Evolutionary conservation across 371 early-diverging fungal genomes (phyloP).

Genomic region (Syncephalis fuscata): DNA sequence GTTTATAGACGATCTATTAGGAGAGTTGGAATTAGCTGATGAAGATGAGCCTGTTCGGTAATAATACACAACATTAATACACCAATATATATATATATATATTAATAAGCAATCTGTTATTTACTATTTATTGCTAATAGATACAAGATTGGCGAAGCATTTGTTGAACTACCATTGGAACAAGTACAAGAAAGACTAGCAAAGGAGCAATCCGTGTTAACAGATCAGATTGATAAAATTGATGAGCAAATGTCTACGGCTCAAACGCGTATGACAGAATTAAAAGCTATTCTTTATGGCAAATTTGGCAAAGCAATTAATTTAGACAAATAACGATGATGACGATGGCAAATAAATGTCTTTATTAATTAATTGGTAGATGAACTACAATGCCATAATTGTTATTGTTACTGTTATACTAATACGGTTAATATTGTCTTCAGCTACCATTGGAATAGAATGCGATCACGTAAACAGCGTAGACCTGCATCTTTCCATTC

Average conservation of each 20-base stretch:
- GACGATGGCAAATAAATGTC: too few relatives aligned
- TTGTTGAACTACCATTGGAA: conserved; percentile 55
- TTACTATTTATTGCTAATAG: conserved; percentile 8
- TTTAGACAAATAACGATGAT: conserved; percentile 57
- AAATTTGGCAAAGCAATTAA: conserved; percentile 91
- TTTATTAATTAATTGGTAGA: too few relatives aligned
- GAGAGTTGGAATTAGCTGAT: conserved; percentile 83
- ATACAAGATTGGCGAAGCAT: conserved; percentile 82
- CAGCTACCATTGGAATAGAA: conserved; percentile 41
- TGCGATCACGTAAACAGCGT: conserved; percentile 43
- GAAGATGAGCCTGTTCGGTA: conserved; percentile 67
- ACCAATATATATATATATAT: not conserved
- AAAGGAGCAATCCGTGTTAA: conserved; percentile 35
- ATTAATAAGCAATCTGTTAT: not conserved
- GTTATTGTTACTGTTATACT: too few relatives aligned
- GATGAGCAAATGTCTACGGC: conserved; percentile 50
- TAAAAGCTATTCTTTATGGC: conserved; percentile 73
- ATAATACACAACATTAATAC: not conserved
- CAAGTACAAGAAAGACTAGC: conserved; percentile 55
- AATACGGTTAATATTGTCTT: too few relatives aligned
- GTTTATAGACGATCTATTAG: conserved; percentile 76
- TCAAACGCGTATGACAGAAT: conserved; percentile 54
- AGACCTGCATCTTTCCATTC: conserved; percentile 66
- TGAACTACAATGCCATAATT: too few relatives aligned
- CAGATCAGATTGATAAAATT: conserved; percentile 34